Base-by-base conservation (phyloP, 495 filamentous ascomycete genomes). In the Daldinia caldariorum region DNA sequence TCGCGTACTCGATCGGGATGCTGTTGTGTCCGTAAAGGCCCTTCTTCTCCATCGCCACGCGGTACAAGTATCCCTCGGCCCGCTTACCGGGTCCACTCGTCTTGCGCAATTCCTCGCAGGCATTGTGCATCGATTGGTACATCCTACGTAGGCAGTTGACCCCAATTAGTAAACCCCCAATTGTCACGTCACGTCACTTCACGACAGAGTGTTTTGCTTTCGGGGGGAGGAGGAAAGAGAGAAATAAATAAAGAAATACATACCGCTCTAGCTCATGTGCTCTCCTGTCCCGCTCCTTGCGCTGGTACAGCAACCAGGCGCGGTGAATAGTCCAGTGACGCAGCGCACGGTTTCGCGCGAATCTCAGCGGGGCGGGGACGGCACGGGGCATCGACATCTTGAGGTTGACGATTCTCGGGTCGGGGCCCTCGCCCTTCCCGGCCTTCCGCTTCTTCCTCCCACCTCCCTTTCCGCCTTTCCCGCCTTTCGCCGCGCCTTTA, bases 261-360 rank as follows among this genome's bases (percentile, higher is more conserved):
- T 65, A 77, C 75, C 89, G 83, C 82, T 91, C 83, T 41, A 95
- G 83, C 73, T 89, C 89, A 35, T 81, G 78, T 74, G 90, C 85
- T 51, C 88, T 84, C 49, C 77, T 78, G 38, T 83, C 82, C 54
- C 88, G 88, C 78, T 88, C 84, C 72, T 89, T 82, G 59, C 87
- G 83, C 71, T 87, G 87, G 81, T 88, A 88, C 47, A 97, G 79
- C 65, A 91, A 83, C 91, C 93, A 97, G 20, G 94, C 95, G 71
- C 95, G 93, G 82, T 98, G 94, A 83, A 99, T 98, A 58, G 95
- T 97, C 95, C 96, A 99, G 84, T 99, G 95, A 26, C 95, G 91
- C 70, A 98, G 90, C 82, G 88, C 86, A 60, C 95, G 91, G 82
- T 90, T 91, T 69, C 94, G 92, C 29, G 88, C 92, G 85, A 97